Evolutionary conservation across 1,284 basidiomycete genomes (phyloP).

Genomic region (Tremellales sp.): DNA sequence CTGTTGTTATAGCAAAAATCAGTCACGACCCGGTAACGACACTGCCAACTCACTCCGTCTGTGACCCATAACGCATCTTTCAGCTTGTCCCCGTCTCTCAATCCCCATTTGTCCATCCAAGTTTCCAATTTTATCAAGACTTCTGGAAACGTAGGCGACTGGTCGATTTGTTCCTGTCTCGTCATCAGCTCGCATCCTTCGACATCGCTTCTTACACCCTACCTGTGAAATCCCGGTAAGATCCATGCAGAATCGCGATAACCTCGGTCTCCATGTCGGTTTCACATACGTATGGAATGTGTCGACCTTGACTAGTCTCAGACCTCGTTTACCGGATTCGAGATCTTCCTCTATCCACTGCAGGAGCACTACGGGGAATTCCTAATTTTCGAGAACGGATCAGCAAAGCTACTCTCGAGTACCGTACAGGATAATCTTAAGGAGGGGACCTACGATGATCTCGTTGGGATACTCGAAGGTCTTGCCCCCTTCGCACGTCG

Average conservation of each 20-base stretch:
- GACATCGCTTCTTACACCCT: background rate
- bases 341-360: constrained; percentile 63
- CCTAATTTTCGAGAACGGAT: constrained; percentile 17
- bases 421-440: constrained; percentile 7
- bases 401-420: background rate
- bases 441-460: constrained; percentile 69
- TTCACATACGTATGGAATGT: constrained; percentile 85
- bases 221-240: constrained; percentile 93
- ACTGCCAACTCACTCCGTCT: constrained; percentile 50
- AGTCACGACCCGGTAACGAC: background rate
- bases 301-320: constrained; percentile 39
- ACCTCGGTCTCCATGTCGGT: constrained; percentile 76
- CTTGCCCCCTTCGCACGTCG: constrained; percentile 68
- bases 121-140: constrained; percentile 62
- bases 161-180: constrained; percentile 70
- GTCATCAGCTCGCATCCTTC: constrained; percentile 6
- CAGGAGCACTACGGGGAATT: constrained; percentile 65
- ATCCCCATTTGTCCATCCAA: constrained; percentile 58
- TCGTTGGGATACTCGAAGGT: constrained; percentile 81
- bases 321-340: background rate
- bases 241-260: constrained; percentile 77
- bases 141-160: constrained; percentile 68
- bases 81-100: constrained; percentile 42
- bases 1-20: constrained; percentile 13
- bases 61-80: constrained; percentile 52